Evolutionary conservation across 306 rosid genomes (phyloP), one percentile per base, ranked within the genome.

Genomic region (Hippophae tibetana): DNA sequence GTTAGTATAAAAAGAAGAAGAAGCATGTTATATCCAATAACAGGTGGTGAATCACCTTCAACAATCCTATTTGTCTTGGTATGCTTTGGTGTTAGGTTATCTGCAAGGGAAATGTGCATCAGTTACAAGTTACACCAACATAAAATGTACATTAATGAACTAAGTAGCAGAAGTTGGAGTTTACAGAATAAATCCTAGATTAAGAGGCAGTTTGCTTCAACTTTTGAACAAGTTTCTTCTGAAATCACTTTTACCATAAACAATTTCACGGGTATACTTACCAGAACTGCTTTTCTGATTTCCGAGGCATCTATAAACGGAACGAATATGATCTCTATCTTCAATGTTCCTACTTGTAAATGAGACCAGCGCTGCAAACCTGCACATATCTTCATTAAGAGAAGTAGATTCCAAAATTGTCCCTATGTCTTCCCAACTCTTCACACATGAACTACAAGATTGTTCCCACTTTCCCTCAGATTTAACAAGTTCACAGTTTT

Each of bases 341-440:
- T 73, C 59, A 44, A 62, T 42, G 31, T 53, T 66, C 5, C 55
- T 65, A 56, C 76, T 66, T 50, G 65, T 59, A 25, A 69, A 52
- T 12, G 74, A 50, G 66, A 72, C 81, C 54, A 72, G 69, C 5
- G 69, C 69, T 13, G 76, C 76, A 63, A 80, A 65, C 65, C 76
- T 60, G 52, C 85, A 80, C n/a, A 72, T 57, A 13, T 72, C 13
- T 8, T 11, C 9, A 27, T 58, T 31, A 42, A 48, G 13, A 40
- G 60, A 61, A 31, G 62, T 47, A 8, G 74, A 67, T 42, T 42
- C 13, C 38, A 31, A 31, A 31, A 25, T 10, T 60, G 42, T 56
- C 47, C 63, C 56, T 52, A 70, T 70, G 47, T 44, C 60, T 49
- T 65, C 56, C 82, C 80, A 74, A 10, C 66, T 47, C 23, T 46